A percentile compares a stretch with the other conserved stretches of the same genome.
Conservation (phyloP, 306 rosid genomes). For the Fragaria iinumae region DNA sequence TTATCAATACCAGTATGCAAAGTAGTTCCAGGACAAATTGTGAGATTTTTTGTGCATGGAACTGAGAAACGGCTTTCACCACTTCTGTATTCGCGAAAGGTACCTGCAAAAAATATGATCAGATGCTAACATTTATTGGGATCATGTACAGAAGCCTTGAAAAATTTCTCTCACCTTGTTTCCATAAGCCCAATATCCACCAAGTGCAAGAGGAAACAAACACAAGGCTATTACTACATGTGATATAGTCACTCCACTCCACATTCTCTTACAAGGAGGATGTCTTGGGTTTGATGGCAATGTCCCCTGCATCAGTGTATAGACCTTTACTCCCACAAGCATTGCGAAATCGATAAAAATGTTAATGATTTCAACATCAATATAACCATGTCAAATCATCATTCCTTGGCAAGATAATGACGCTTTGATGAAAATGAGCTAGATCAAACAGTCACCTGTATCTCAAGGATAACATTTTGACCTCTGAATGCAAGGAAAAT, state of each 20-base stretch:
- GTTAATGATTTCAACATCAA: neutral
- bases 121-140: neutral
- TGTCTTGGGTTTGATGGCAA: conserved; percentile 45
- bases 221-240: conserved; percentile 45
- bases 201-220: conserved; percentile 52
- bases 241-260: conserved; percentile 45
- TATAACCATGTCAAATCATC: neutral
- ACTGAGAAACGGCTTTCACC: conserved; percentile 34
- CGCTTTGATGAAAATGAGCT: neutral
- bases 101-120: conserved; percentile 33
- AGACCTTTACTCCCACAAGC: too few relatives aligned
- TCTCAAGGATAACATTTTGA: conserved; percentile 72
- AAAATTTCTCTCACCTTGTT: conserved; percentile 33
- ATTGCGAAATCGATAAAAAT: neutral
- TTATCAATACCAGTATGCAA: conserved; percentile 36
- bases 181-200: conserved; percentile 76
- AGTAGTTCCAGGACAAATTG: conserved; percentile 41
- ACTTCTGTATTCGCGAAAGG: conserved; percentile 28
- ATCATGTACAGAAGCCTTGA: neutral
- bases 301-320: conserved; percentile 53
- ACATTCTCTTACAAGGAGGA: conserved; percentile 45
- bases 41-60: conserved; percentile 36
- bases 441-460: conserved; percentile 43
- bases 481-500: conserved; percentile 57
- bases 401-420: neutral